Evolutionary conservation across 2,329 filamentous ascomycete species (phyloP).

Genomic region (Colletotrichum cuscutae): DNA sequence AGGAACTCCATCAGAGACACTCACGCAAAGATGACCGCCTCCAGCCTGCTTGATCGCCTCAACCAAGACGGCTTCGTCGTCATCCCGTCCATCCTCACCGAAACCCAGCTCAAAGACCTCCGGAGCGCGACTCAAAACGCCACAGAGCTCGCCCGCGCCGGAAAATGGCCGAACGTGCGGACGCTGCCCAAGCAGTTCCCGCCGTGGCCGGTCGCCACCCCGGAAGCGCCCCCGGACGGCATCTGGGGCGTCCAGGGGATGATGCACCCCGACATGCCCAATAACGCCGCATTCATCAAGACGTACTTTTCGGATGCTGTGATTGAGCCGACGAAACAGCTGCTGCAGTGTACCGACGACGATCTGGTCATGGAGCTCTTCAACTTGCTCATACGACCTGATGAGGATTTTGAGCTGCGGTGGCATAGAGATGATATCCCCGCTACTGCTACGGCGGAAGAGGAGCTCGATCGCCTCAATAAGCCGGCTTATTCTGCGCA

Average conservation of each 20-base stretch:
- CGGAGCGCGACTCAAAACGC: slow-evolving; percentile 67
- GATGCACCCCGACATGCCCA: slow-evolving; percentile 76
- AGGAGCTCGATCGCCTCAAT: slow-evolving; percentile 72
- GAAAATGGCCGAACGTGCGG: slow-evolving; percentile 83
- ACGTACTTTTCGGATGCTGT: slow-evolving; percentile 79
- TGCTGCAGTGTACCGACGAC: slow-evolving; percentile 68
- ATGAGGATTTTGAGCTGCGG: slow-evolving; percentile 75
- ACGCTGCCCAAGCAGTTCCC: slow-evolving; percentile 92
- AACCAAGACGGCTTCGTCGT: slow-evolving; percentile 80
- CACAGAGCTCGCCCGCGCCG: slow-evolving; percentile 72
- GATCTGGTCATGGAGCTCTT: slow-evolving; percentile 87
- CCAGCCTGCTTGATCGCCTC: slow-evolving; percentile 62
- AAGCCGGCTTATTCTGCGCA: slow-evolving; percentile 79
- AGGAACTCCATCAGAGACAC: background rate
- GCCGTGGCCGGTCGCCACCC: slow-evolving; percentile 70
- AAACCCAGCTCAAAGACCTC: slow-evolving; percentile 65
- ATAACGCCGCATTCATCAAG: slow-evolving; percentile 68
- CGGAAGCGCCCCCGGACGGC: slow-evolving; percentile 63
- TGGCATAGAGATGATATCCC: slow-evolving; percentile 91
- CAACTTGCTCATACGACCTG: slow-evolving; percentile 84
- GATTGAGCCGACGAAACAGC: slow-evolving; percentile 69
- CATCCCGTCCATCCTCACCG: slow-evolving; percentile 71
- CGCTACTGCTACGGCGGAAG: slow-evolving; percentile 69
- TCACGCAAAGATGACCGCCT: slow-evolving; percentile 7
- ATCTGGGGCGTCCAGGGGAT: slow-evolving; percentile 94